Evolutionary conservation across 1,284 basidiomycete genomes (phyloP).

Genomic region (Moniliophthora roreri): DNA sequence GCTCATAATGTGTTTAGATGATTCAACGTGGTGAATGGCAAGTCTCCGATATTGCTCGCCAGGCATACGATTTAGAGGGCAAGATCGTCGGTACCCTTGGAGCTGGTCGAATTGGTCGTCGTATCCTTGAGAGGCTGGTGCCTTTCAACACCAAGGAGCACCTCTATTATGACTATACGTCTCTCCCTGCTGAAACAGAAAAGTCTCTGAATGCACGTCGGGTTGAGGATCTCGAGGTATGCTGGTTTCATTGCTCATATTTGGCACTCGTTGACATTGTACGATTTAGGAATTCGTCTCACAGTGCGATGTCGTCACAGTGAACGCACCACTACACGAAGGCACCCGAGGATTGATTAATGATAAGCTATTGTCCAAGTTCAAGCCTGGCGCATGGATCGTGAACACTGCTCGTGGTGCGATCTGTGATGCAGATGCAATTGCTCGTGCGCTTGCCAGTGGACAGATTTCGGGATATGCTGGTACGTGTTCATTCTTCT

Average conservation of each 20-base stretch:
- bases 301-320: too few relatives aligned
- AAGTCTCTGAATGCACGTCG: too few relatives aligned
- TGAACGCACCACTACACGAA: too few relatives aligned
- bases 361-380: too few relatives aligned
- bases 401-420: constrained; percentile 95
- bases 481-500: constrained; percentile 17
- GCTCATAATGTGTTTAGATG: constrained; percentile 49
- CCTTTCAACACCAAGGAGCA: constrained; percentile 92
- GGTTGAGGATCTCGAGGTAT: too few relatives aligned
- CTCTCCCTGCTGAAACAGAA: too few relatives aligned
- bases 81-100: constrained; percentile 91
- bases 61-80: constrained; percentile 86
- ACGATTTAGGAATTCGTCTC: too few relatives aligned
- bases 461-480: constrained; percentile 70
- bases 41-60: constrained; percentile 78
- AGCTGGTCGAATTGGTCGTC: constrained; percentile 86
- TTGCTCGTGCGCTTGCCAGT: constrained; percentile 74
- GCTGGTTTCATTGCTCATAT: too few relatives aligned
- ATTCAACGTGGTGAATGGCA: constrained; percentile 83
- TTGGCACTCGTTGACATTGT: too few relatives aligned
- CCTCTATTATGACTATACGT: constrained; percentile 47
- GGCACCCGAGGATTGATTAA: too few relatives aligned
- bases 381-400: constrained; percentile 68
- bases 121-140: constrained; percentile 83
- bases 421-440: constrained; percentile 82